Evolutionary conservation across 106 monocot genomes (phyloP).

Genomic region (Alisma plantagoaquatica): DNA sequence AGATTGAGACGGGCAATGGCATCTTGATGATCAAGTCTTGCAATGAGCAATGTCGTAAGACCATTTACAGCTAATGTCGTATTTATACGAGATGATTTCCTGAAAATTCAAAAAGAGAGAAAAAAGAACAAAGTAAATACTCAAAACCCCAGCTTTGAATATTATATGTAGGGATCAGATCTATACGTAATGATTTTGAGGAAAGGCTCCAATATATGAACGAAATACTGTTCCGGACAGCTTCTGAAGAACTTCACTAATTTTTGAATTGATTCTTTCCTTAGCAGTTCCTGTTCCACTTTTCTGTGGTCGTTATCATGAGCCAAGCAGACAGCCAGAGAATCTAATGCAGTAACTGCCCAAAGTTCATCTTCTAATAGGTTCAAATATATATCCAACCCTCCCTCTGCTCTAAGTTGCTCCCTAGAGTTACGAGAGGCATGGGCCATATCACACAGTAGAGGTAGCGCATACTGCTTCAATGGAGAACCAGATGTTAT

Average conservation of each 20-base stretch:
- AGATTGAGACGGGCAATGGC: slow-evolving; percentile 95
- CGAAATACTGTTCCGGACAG: slow-evolving; percentile 94
- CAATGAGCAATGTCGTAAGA: slow-evolving; percentile 79
- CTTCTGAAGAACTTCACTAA: slow-evolving; percentile 84
- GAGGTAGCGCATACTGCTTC: slow-evolving; percentile 77
- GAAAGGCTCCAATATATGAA: slow-evolving; percentile 94
- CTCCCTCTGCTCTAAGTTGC: slow-evolving; percentile 88
- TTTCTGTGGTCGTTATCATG: slow-evolving; percentile 92
- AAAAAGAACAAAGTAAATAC: background rate
- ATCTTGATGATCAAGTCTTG: slow-evolving; percentile 93
- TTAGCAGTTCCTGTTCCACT: slow-evolving; percentile 87
- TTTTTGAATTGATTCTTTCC: slow-evolving; percentile 93
- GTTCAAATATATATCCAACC: slow-evolving; percentile 88
- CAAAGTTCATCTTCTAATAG: slow-evolving; percentile 89
- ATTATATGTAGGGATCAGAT: no score
- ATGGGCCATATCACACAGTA: slow-evolving; percentile 97
- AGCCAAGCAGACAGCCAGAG: slow-evolving; percentile 83
- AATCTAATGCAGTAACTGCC: slow-evolving; percentile 89
- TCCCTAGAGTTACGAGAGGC: slow-evolving; percentile 96
- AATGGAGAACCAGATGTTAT: slow-evolving; percentile 82
- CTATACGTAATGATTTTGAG: slow-evolving; percentile 93
- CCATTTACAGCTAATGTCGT: slow-evolving; percentile 93
- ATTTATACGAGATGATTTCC: slow-evolving; percentile 97
- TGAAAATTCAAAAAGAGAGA: slow-evolving; percentile 20
- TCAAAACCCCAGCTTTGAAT: no score